phyloP scores from a whole-genome alignment of 371 early-diverging fungal genomes.

The Mucor sp. region DNA sequence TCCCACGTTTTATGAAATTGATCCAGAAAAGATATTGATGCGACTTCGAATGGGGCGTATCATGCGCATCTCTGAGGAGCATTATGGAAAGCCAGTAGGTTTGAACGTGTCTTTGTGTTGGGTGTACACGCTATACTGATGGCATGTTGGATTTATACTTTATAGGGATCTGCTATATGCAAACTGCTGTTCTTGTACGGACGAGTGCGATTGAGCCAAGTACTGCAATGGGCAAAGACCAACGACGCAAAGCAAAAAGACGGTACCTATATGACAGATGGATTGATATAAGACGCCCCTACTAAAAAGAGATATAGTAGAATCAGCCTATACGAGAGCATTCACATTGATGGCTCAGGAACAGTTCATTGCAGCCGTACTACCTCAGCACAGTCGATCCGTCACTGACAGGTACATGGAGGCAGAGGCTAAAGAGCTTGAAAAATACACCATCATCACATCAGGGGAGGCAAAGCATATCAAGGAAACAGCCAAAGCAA shows the following conservation, averaged over 20 bases:
- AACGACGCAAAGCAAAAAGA: conserved; percentile 24
- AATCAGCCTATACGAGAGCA: conserved; percentile 34
- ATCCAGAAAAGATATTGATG: conserved; percentile 54
- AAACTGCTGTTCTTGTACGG: conserved; percentile 32
- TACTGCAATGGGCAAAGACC: conserved; percentile 25
- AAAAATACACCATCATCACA: conserved; percentile 54
- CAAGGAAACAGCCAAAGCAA: conserved; percentile 48
- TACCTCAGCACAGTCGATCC: conserved; percentile 63
- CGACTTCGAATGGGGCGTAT: conserved; percentile 70
- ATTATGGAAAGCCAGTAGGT: conserved; percentile 66
- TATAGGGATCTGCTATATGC: conserved; percentile 19
- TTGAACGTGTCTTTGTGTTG: too few relatives aligned
- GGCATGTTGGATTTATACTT: too few relatives aligned
- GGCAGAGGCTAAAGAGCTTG: conserved; percentile 62
- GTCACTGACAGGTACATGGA: conserved; percentile 59
- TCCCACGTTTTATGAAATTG: conserved; percentile 66
- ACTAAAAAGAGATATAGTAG: too few relatives aligned
- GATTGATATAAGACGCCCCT: too few relatives aligned
- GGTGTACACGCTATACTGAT: too few relatives aligned
- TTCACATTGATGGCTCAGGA: conserved; percentile 65
- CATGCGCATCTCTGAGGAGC: conserved; percentile 57
- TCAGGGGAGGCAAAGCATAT: conserved; percentile 64
- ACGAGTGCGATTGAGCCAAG: conserved; percentile 29
- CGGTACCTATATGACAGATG: conserved; percentile 17
- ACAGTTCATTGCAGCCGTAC: conserved; percentile 60